Conservation (phyloP, 2,329 filamentous ascomycete species). For the Aspergillus ibericus region DNA sequence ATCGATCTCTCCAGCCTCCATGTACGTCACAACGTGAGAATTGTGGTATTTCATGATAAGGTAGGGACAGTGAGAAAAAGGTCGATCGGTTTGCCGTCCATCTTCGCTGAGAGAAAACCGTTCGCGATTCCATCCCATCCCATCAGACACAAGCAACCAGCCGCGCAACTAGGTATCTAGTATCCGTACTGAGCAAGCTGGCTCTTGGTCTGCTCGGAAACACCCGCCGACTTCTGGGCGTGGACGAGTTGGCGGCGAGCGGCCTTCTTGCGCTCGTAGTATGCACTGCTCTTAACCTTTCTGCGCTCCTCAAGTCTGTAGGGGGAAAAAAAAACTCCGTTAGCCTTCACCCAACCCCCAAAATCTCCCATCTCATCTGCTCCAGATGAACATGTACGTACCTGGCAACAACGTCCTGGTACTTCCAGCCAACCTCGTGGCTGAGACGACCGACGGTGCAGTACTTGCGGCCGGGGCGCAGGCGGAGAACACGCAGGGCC, state of each 20-base stretch:
- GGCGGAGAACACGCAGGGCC: conserved; percentile 90
- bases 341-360: conserved; percentile 20
- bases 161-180: conserved; percentile 58
- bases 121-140: conserved; percentile 42
- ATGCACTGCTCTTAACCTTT: conserved; percentile 98
- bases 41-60: conserved; percentile 38
- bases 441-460: conserved; percentile 97
- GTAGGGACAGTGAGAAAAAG: conserved; percentile 36
- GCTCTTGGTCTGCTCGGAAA: conserved; percentile 82
- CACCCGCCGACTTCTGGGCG: conserved; percentile 86
- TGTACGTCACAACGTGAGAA: conserved; percentile 38
- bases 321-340: conserved; percentile 10
- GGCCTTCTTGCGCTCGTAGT: conserved; percentile 99
- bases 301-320: conserved; percentile 95
- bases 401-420: conserved; percentile 98
- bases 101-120: conserved; percentile 42
- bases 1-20: conserved; percentile 31
- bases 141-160: conserved; percentile 43
- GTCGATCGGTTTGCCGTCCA: conserved; percentile 43
- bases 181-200: conserved; percentile 89
- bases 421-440: conserved; percentile 99
- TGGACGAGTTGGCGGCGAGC: conserved; percentile 85
- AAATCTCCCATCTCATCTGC: neutral
- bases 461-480: conserved; percentile 99
- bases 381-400: conserved; percentile 54